Evolutionary conservation across 2,329 filamentous ascomycete species (phyloP).

Genomic region (Alternaria atra): DNA sequence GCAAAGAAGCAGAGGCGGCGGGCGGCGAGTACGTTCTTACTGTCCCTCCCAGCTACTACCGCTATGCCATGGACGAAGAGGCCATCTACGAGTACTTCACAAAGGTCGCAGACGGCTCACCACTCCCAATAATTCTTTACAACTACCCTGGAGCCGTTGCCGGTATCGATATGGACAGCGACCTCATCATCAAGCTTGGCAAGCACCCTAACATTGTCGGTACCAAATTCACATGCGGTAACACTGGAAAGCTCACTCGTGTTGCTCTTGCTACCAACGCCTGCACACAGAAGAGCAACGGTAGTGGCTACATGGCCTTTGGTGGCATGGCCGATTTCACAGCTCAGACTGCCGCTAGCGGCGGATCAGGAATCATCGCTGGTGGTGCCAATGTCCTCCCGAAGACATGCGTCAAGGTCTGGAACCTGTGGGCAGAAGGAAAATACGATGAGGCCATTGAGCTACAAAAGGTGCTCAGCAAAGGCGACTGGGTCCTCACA

Average conservation of each 20-base stretch:
- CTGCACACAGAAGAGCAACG: constrained; percentile 66
- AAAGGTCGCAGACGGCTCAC: constrained; percentile 76
- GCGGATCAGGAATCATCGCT: constrained; percentile 84
- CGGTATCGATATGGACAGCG: constrained; percentile 89
- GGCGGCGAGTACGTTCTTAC: constrained; percentile 84
- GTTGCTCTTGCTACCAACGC: constrained; percentile 78
- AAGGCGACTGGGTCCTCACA: constrained; percentile 83
- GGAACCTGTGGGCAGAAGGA: constrained; percentile 77
- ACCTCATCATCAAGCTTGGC: constrained; percentile 81
- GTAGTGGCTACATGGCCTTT: constrained; percentile 77
- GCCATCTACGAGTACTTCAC: constrained; percentile 78
- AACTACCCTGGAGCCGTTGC: constrained; percentile 90
- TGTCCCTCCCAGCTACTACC: constrained; percentile 85
- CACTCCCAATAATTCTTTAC: constrained; percentile 84
- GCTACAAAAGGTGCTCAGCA: constrained; percentile 79
- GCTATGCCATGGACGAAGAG: constrained; percentile 76
- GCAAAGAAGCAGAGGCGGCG: constrained; percentile 70
- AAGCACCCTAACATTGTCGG: constrained; percentile 85
- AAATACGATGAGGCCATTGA: constrained; percentile 77
- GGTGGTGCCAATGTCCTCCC: constrained; percentile 87
- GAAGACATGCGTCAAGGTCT: constrained; percentile 80
- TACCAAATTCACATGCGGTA: constrained; percentile 92
- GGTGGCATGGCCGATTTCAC: constrained; percentile 90
- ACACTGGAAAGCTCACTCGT: constrained; percentile 86
- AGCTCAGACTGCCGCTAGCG: constrained; percentile 79